phyloP scores from a whole-genome alignment of 139 green algal genomes.

The Coelastrella sp. region DNA sequence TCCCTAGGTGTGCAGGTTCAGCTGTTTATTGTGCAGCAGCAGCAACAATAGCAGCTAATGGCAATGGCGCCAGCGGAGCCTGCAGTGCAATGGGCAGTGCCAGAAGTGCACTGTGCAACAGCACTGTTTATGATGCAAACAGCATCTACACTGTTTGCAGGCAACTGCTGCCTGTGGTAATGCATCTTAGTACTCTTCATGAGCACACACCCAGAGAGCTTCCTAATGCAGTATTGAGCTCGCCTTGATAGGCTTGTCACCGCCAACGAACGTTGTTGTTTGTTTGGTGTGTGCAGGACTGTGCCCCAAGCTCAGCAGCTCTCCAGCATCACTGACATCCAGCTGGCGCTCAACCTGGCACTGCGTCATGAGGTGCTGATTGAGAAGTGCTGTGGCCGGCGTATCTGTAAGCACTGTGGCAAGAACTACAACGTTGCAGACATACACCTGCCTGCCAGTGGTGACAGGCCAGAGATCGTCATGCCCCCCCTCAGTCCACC shows the following conservation, averaged over 20 bases:
- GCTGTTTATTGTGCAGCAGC: neutral
- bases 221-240: neutral
- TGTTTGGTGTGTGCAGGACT: conserved; percentile 32
- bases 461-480: conserved; percentile 77
- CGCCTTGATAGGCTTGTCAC: neutral
- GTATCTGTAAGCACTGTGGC: conserved; percentile 92
- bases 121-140: neutral
- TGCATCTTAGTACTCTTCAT: neutral
- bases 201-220: neutral
- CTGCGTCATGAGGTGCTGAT: conserved; percentile 94
- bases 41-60: neutral
- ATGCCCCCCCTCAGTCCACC: conserved; percentile 93
- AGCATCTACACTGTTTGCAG: no score
- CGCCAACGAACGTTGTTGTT: no score
- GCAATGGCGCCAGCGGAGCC: neutral
- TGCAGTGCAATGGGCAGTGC: neutral
- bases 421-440: conserved; percentile 97
- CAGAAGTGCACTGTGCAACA: neutral
- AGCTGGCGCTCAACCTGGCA: conserved; percentile 90
- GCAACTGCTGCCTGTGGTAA: no score
- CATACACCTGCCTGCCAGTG: conserved; percentile 83
- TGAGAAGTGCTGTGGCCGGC: conserved; percentile 91
- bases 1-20: conserved; percentile 69
- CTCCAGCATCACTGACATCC: conserved; percentile 65
- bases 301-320: conserved; percentile 78